A percentile compares a stretch with the other conserved stretches of the same genome.
Evolutionary conservation across 2,329 filamentous ascomycete species (phyloP).

Genomic region (Verticillium isaacii): DNA sequence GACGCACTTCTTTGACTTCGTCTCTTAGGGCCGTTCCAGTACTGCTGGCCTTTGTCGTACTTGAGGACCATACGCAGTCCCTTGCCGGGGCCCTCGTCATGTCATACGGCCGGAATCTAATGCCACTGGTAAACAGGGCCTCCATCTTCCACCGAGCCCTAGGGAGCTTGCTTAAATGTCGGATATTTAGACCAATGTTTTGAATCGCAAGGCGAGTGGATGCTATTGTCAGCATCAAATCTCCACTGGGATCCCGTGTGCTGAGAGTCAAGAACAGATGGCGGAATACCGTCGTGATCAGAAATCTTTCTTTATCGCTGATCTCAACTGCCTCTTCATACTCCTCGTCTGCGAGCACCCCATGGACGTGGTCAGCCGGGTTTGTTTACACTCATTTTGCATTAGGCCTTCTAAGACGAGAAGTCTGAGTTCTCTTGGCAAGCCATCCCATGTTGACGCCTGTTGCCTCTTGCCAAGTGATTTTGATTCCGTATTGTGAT

Average conservation of each 20-base stretch:
- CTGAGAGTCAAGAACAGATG: constrained; percentile 20
- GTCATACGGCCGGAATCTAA: too few relatives aligned
- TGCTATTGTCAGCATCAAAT: constrained; percentile 24
- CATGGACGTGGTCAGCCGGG: too few relatives aligned
- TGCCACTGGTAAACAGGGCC: too few relatives aligned
- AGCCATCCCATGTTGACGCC: constrained; percentile 10
- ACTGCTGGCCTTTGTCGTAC: constrained; percentile 86
- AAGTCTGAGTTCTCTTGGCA: constrained; percentile 18
- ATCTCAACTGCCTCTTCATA: constrained; percentile 4
- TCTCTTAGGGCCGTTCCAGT: constrained; percentile 92
- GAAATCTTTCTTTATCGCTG: constrained; percentile 7
- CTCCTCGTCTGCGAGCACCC: too few relatives aligned
- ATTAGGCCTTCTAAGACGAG: constrained; percentile 17
- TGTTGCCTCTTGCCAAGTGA: background rate
- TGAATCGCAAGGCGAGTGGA: constrained; percentile 23
- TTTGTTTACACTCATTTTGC: constrained; percentile 16
- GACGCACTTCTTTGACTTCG: constrained; percentile 92
- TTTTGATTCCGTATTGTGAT: background rate
- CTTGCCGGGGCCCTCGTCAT: constrained; percentile 74
- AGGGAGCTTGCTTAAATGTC: constrained; percentile 7
- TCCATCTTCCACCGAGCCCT: too few relatives aligned
- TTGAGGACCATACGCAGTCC: constrained; percentile 71
- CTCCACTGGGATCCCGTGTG: constrained; percentile 18
- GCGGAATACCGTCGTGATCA: constrained; percentile 14
- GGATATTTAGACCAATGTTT: constrained; percentile 25